A percentile compares a stretch with the other conserved stretches of the same genome.
Conservation (phyloP, 768 basidiomycete species). For the Lepiota brunneoincarnata region DNA sequence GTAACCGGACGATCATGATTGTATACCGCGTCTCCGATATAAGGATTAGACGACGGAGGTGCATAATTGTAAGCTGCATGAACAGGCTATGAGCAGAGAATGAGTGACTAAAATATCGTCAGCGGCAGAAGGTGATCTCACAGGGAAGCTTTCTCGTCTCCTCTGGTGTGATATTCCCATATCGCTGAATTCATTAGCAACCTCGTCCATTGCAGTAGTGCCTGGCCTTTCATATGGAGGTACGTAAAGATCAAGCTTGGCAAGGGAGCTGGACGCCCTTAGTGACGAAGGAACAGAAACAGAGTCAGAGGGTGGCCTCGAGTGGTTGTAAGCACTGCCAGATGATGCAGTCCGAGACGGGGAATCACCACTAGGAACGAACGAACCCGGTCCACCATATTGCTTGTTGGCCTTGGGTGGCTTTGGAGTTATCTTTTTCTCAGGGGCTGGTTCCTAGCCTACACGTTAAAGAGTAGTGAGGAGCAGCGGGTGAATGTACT, state of each 20-base stretch:
- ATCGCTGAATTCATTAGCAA: constrained; percentile 67
- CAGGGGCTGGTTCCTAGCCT: constrained; percentile 71
- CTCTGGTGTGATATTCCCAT: constrained; percentile 49
- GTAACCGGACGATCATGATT: constrained; percentile 37
- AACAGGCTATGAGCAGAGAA: constrained; percentile 25
- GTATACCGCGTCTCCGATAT: constrained; percentile 32
- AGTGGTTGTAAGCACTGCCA: constrained; percentile 32
- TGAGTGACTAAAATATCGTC: neutral
- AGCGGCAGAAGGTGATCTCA: constrained; percentile 29
- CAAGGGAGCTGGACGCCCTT: constrained; percentile 58
- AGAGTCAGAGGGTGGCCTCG: constrained; percentile 39
- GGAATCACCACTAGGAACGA: constrained; percentile 51
- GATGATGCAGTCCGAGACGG: constrained; percentile 31
- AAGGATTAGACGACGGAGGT: constrained; percentile 31
- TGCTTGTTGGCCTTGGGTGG: constrained; percentile 51
- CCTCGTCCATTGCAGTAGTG: constrained; percentile 44
- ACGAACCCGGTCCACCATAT: constrained; percentile 79
- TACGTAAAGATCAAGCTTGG: constrained; percentile 65
- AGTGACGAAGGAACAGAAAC: constrained; percentile 52
- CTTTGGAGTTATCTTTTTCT: constrained; percentile 57
- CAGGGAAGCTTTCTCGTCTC: constrained; percentile 54
- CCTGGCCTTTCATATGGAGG: constrained; percentile 65
- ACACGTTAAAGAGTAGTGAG: constrained; percentile 7
- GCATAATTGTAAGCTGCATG: constrained; percentile 28
- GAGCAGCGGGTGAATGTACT: constrained; percentile 24